Percentiles rank a stretch among this genome's conserved stretches.
Conservation (phyloP, 805 yeast genomes). For the Pichia deserticola region DNA sequence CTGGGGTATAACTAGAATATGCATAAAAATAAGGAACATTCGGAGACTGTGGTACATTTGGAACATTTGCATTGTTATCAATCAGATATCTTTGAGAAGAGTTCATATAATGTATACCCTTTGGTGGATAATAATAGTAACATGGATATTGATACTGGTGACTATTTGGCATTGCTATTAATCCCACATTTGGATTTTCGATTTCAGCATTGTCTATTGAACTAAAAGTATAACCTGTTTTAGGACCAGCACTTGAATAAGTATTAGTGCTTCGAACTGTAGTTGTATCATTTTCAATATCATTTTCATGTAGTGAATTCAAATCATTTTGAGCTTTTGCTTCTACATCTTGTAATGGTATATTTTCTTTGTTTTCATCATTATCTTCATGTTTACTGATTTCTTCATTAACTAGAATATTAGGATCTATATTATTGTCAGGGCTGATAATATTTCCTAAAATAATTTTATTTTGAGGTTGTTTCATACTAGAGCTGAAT, state of each 20-base stretch:
- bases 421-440: too few relatives aligned
- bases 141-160: conserved; percentile 23
- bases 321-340: too few relatives aligned
- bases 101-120: conserved; percentile 17
- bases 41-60: conserved; percentile 14
- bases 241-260: conserved; percentile 24
- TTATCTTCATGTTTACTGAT: too few relatives aligned
- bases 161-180: too few relatives aligned
- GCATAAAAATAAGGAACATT: conserved; percentile 21
- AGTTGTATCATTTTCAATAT: conserved; percentile 17
- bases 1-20: conserved; percentile 21
- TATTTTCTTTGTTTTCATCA: not conserved
- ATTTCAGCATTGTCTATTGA: conserved; percentile 23
- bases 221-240: conserved; percentile 23
- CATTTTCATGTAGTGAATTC: not conserved
- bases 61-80: not conserved
- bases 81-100: conserved; percentile 3
- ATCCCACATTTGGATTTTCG: not conserved
- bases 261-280: conserved; percentile 21
- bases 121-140: conserved; percentile 25
- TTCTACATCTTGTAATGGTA: not conserved
- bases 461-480: too few relatives aligned
- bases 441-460: too few relatives aligned
- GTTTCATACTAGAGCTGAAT: too few relatives aligned
- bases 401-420: too few relatives aligned